Evolutionary conservation across 257 asterid genomes (phyloP).

Genomic region (Petrea volubilis): DNA sequence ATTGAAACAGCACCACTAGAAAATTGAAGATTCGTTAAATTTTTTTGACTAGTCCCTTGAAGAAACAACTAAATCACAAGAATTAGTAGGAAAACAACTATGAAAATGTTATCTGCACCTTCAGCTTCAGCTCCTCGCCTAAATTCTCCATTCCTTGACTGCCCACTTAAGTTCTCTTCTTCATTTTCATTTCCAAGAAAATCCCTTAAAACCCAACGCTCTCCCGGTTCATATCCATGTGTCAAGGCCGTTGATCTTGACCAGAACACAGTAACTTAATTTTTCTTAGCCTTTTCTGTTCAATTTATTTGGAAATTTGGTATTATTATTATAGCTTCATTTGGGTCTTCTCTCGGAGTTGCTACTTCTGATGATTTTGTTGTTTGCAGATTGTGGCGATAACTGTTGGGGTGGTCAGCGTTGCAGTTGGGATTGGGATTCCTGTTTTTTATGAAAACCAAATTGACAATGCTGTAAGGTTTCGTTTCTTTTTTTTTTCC

Average conservation of each 20-base stretch:
- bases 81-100: not conserved
- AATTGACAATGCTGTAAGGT: constrained; percentile 80
- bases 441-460: constrained; percentile 90
- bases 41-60: not conserved
- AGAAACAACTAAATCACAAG: not conserved
- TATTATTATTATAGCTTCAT: not conserved
- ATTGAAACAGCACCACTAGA: constrained; percentile 23
- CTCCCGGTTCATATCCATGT: constrained; percentile 61
- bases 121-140: constrained; percentile 62
- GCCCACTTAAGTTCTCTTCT: constrained; percentile 51
- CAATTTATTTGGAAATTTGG: not conserved
- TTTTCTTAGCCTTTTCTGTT: not conserved
- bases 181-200: constrained; percentile 36
- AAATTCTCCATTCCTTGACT: constrained; percentile 55
- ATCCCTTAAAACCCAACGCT: constrained; percentile 37
- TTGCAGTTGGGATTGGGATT: constrained; percentile 90
- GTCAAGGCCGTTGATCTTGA: constrained; percentile 86
- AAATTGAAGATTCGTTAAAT: constrained; percentile 6
- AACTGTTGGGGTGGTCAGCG: constrained; percentile 75
- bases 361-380: constrained; percentile 3
- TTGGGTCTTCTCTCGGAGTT: not conserved
- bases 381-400: constrained; percentile 70
- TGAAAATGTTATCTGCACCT: constrained; percentile 53
- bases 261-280: constrained; percentile 65
- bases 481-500: not conserved